phyloP scores from a whole-genome alignment of 176 grass and related monocot genomes.

The Hsuehochloa calcarea region DNA sequence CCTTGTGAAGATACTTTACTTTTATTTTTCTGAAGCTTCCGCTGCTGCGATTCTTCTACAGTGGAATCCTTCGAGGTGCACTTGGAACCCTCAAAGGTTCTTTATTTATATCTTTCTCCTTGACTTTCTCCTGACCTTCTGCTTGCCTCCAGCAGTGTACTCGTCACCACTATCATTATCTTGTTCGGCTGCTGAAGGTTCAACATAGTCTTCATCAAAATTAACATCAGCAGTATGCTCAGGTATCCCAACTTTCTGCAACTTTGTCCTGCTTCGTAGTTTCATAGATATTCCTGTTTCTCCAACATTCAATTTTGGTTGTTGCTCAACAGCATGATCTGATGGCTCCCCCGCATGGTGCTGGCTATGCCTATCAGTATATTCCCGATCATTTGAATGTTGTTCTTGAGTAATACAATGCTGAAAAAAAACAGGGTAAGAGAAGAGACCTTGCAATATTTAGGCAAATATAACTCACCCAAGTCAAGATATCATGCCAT shows the following conservation, averaged over 20 bases:
- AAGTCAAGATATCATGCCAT: not conserved
- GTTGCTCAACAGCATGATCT: slow-evolving; percentile 34
- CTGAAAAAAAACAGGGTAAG: slow-evolving; percentile 11
- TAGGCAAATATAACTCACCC: not conserved
- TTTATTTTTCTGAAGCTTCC: slow-evolving; percentile 45
- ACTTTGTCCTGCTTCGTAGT: slow-evolving; percentile 32
- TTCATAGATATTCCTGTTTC: slow-evolving; percentile 26
- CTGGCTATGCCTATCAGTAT: slow-evolving; percentile 2
- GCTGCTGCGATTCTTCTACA: slow-evolving; percentile 28
- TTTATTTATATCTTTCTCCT: slow-evolving; percentile 31
- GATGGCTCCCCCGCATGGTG: slow-evolving; percentile 8
- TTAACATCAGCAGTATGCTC: slow-evolving; percentile 30
- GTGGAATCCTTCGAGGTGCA: slow-evolving; percentile 19
- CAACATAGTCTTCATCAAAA: slow-evolving; percentile 33
- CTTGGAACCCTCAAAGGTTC: slow-evolving; percentile 9
- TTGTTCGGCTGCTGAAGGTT: slow-evolving; percentile 32
- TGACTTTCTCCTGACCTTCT: slow-evolving; percentile 37
- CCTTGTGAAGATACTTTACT: slow-evolving; percentile 12
- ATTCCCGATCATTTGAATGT: slow-evolving; percentile 20
- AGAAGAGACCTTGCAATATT: not conserved
- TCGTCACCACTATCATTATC: slow-evolving; percentile 41
- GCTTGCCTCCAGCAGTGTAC: slow-evolving; percentile 38
- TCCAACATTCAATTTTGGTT: slow-evolving; percentile 29
- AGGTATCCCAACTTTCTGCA: slow-evolving; percentile 21
- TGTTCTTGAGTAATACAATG: slow-evolving; percentile 26